phyloP scores from a whole-genome alignment of 345 rosid genomes.

The Dipteronia sinensis region DNA sequence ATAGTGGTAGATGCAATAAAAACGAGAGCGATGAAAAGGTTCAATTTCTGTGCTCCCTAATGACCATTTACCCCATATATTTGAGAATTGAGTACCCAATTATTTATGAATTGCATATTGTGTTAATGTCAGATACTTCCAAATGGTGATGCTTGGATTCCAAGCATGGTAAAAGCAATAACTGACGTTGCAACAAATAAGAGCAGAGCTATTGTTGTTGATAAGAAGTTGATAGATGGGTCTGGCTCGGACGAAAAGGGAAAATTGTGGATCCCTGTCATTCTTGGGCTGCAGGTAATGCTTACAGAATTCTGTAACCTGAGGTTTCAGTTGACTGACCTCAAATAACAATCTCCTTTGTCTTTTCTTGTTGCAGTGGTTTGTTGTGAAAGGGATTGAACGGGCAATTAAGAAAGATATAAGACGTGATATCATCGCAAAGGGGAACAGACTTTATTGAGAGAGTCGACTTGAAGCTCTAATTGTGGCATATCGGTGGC shows the following conservation, averaged over 20 bases:
- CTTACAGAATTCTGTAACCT: neutral
- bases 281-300: slow-evolving; percentile 65
- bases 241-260: slow-evolving; percentile 69
- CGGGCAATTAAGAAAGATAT: slow-evolving; percentile 57
- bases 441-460: slow-evolving; percentile 47
- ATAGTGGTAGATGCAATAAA: slow-evolving; percentile 87
- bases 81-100: neutral
- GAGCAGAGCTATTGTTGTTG: slow-evolving; percentile 54
- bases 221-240: slow-evolving; percentile 74
- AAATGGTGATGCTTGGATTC: slow-evolving; percentile 73
- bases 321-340: slow-evolving; percentile 12
- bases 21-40: slow-evolving; percentile 81
- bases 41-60: slow-evolving; percentile 13
- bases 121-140: slow-evolving; percentile 56
- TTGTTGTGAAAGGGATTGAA: slow-evolving; percentile 63
- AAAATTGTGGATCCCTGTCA: slow-evolving; percentile 60
- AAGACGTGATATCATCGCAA: slow-evolving; percentile 9
- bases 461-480: slow-evolving; percentile 19
- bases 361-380: slow-evolving; percentile 48
- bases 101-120: slow-evolving; percentile 9
- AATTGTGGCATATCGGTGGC: neutral
- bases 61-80: neutral
- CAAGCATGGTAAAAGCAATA: slow-evolving; percentile 61
- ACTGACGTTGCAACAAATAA: slow-evolving; percentile 63
- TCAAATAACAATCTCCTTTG: neutral